These are phyloP conservation scores for Geosmithia putterillii DNA, from an alignment of 2,329 filamentous ascomycete species.

Conservation along the genomic window DNA sequence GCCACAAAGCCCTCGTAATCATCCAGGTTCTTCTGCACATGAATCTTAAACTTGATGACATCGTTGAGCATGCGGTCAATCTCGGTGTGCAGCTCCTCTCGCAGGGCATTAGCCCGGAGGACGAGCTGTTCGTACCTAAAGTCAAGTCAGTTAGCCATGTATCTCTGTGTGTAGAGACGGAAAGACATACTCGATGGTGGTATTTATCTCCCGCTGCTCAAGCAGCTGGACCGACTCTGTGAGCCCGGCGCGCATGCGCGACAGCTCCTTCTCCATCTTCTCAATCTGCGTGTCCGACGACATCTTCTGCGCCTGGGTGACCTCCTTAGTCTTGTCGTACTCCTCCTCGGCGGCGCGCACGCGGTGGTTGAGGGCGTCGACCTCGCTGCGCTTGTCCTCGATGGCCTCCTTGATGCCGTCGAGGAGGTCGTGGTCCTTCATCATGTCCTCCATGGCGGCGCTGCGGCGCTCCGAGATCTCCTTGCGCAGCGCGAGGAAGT, in stretches of 20 bases:
- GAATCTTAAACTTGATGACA: constrained; percentile 97
- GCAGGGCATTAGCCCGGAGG: constrained; percentile 67
- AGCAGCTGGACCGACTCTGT: constrained; percentile 81
- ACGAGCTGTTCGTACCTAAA: constrained; percentile 79
- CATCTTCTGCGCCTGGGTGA: constrained; percentile 74
- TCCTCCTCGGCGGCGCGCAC: constrained; percentile 84
- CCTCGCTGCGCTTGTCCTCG: constrained; percentile 86
- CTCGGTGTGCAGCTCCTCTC: constrained; percentile 97
- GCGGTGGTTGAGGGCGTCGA: constrained; percentile 81
- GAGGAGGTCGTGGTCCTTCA: constrained; percentile 87
- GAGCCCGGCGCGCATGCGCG: constrained; percentile 75
- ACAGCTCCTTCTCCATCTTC: constrained; percentile 97
- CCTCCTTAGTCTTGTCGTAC: constrained; percentile 85
- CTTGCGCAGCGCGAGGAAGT: constrained; percentile 67
- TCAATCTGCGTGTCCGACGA: constrained; percentile 89
- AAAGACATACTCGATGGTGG: constrained; percentile 72
- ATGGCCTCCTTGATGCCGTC: constrained; percentile 95
- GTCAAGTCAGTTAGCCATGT: neutral
- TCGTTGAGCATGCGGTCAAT: constrained; percentile 94
- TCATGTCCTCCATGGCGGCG: constrained; percentile 73
- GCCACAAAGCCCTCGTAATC: constrained; percentile 91
- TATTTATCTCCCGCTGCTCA: constrained; percentile 93
- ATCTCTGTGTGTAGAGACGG: neutral
- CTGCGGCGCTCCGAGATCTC: constrained; percentile 86
- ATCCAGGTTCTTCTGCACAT: constrained; percentile 83